Percentiles rank a stretch among this genome's conserved stretches.
These are phyloP conservation scores for Rhododendron simsii DNA, from an alignment of 148 eudicot genomes.

Conservation along the genomic window DNA sequence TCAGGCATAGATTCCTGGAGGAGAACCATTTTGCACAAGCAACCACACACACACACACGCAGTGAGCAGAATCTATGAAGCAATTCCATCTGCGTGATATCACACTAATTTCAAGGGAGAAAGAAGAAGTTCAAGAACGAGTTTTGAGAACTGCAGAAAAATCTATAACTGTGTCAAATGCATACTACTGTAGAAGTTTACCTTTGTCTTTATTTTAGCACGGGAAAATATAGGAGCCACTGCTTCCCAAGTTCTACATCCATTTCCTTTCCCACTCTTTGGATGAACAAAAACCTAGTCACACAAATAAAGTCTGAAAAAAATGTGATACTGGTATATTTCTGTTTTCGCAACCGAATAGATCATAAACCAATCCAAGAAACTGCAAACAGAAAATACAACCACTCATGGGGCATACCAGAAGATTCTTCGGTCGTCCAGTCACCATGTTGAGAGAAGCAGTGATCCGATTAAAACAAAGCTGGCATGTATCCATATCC, in stretches of 20 bases:
- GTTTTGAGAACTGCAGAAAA: background rate
- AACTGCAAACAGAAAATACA: background rate
- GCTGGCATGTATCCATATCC: constrained; percentile 46
- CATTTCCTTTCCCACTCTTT: constrained; percentile 77
- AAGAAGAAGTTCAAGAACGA: background rate
- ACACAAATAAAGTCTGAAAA: constrained; percentile 27
- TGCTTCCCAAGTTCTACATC: constrained; percentile 62
- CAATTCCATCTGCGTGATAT: background rate
- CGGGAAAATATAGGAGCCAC: constrained; percentile 83
- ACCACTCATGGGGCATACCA: constrained; percentile 44
- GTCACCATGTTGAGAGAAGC: constrained; percentile 36
- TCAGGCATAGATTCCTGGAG: background rate
- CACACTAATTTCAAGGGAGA: background rate
- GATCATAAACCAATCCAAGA: background rate
- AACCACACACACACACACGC: background rate
- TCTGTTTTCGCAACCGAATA: constrained; percentile 1
- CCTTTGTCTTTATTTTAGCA: constrained; percentile 85
- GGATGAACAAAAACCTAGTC: constrained; percentile 88
- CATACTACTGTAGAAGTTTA: constrained; percentile 7
- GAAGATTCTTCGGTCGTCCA: constrained; percentile 77
- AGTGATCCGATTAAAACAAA: constrained; percentile 55
- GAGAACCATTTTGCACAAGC: background rate
- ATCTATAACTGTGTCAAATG: background rate
- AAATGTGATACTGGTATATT: constrained; percentile 10
- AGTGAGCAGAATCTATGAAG: background rate